These are phyloP conservation scores for Detonula confervacea DNA, from an alignment of 352 stramenopile genomes.

Conservation along the genomic window DNA sequence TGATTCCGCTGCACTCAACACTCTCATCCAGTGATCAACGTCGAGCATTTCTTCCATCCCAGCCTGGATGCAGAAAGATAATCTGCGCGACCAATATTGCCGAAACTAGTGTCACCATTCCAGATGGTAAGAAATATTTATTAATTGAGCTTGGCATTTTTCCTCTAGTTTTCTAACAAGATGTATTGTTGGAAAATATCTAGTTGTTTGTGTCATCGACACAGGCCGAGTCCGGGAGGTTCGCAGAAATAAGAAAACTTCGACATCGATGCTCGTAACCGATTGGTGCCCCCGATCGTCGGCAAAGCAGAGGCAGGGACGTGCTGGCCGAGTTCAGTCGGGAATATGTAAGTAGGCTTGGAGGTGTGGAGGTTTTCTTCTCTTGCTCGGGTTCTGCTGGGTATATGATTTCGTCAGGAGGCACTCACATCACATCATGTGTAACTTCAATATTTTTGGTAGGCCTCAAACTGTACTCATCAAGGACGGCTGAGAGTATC, in stretches of 20 bases:
- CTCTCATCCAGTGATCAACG: slow-evolving; percentile 74
- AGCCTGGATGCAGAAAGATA: slow-evolving; percentile 85
- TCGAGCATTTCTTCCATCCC: slow-evolving; percentile 66
- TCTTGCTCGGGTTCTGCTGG: not conserved
- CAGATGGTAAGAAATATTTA: too few species aligned
- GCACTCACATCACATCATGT: not conserved
- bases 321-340: slow-evolving; percentile 90
- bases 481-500: slow-evolving; percentile 61
- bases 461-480: slow-evolving; percentile 85
- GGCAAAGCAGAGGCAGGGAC: slow-evolving; percentile 91
- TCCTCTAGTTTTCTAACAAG: too few species aligned
- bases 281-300: slow-evolving; percentile 93
- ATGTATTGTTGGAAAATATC: too few species aligned
- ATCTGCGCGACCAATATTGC: slow-evolving; percentile 93
- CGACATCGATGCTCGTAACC: slow-evolving; percentile 83
- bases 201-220: slow-evolving; percentile 90
- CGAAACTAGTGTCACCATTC: slow-evolving; percentile 92
- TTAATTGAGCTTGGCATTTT: too few species aligned
- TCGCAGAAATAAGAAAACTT: slow-evolving; percentile 89
- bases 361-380: not conserved
- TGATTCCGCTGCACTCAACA: slow-evolving; percentile 72
- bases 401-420: too few species aligned
- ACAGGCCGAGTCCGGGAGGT: slow-evolving; percentile 90
- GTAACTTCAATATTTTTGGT: not conserved
- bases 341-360: slow-evolving; percentile 62